Conservation (phyloP, 2,329 filamentous ascomycete species). For the Metarhizium robertsii region DNA sequence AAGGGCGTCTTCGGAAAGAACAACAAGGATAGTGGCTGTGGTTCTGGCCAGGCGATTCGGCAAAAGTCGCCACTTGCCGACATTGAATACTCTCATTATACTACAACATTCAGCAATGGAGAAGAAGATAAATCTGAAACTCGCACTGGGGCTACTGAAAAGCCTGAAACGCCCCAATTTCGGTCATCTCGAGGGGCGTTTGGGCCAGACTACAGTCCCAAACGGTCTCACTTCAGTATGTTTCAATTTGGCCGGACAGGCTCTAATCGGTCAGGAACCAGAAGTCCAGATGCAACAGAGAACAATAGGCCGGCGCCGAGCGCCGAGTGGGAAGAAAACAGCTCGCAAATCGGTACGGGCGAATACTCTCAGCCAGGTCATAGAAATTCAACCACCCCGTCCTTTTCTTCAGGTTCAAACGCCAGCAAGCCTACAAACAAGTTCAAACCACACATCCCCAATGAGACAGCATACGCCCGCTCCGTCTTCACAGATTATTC, state of each 20-base stretch:
- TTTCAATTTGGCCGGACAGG: background rate
- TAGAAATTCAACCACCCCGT: background rate
- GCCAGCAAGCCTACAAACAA: background rate
- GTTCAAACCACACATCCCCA: background rate
- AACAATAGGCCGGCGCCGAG: background rate
- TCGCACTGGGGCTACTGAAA: background rate
- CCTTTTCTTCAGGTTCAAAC: slow-evolving; percentile 1
- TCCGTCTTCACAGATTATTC: slow-evolving; percentile 15
- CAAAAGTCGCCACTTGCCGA: slow-evolving; percentile 1
- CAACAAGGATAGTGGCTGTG: background rate
- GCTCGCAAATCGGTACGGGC: background rate
- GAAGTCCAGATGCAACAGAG: background rate
- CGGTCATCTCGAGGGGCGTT: slow-evolving; percentile 3
- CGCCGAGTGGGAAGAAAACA: background rate
- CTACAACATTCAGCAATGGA: background rate
- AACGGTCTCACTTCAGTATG: background rate
- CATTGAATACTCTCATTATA: background rate
- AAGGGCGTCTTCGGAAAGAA: slow-evolving; percentile 2
- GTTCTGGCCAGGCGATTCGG: background rate
- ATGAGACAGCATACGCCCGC: background rate
- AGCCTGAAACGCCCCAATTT: background rate
- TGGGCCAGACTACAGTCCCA: background rate
- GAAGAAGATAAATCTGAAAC: background rate
- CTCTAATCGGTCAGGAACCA: background rate
- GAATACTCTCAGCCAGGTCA: background rate